Evolutionary conservation across 1,284 basidiomycete species (phyloP).

Genomic region (Ustilago sp.): DNA sequence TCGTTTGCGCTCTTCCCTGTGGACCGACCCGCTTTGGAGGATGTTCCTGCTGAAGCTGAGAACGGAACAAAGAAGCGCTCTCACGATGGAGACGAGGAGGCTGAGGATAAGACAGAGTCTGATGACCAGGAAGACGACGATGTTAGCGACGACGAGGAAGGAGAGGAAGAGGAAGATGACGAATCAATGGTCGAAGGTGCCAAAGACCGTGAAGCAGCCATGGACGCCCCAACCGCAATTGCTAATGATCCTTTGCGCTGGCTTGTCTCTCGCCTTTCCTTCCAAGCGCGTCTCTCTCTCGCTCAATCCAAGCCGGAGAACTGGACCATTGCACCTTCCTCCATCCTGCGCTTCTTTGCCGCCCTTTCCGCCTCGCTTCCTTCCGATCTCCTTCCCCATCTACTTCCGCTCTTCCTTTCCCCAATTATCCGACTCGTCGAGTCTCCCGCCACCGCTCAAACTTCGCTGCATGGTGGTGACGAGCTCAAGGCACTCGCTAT

Average conservation of each 20-base stretch:
- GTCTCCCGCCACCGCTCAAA: slow-evolving; percentile 77
- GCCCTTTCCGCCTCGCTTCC: slow-evolving; percentile 40
- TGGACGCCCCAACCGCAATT: slow-evolving; percentile 26
- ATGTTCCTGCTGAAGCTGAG: slow-evolving; percentile 19
- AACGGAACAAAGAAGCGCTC: slow-evolving; percentile 19
- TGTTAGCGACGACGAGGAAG: background rate
- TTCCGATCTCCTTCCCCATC: slow-evolving; percentile 73
- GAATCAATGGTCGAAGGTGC: slow-evolving; percentile 29
- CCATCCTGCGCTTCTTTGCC: slow-evolving; percentile 76
- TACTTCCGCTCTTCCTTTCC: slow-evolving; percentile 84
- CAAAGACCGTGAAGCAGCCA: slow-evolving; percentile 57
- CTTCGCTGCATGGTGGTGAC: slow-evolving; percentile 70
- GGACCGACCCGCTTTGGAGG: slow-evolving; percentile 16
- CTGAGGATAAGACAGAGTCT: slow-evolving; percentile 21
- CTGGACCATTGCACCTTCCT: slow-evolving; percentile 84
- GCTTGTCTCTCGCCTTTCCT: slow-evolving; percentile 93
- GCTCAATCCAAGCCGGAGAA: slow-evolving; percentile 51
- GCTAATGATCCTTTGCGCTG: slow-evolving; percentile 80
- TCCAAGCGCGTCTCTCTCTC: slow-evolving; percentile 76
- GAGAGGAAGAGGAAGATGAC: slow-evolving; percentile 45
- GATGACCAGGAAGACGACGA: slow-evolving; percentile 14
- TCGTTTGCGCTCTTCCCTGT: slow-evolving; percentile 55
- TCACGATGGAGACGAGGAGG: slow-evolving; percentile 52
- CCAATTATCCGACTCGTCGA: slow-evolving; percentile 89
- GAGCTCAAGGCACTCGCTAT: slow-evolving; percentile 84